Percentiles rank a stretch among this genome's conserved stretches.
Evolutionary conservation across 83 land plant species (phyloP).

Genomic region (Thuja plicata): DNA sequence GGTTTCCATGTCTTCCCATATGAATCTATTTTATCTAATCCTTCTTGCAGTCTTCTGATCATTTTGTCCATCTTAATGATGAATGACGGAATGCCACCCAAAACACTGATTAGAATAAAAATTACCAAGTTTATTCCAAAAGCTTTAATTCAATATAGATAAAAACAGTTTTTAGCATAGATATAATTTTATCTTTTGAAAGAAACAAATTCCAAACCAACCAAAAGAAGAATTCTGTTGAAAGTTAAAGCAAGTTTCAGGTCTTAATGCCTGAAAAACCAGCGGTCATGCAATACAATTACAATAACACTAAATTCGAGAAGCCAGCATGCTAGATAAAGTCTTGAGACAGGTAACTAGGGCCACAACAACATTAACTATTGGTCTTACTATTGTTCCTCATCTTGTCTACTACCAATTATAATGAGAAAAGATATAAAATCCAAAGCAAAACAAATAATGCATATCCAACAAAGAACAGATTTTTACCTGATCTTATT

Average conservation of each 20-base stretch:
- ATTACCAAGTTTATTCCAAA: neutral
- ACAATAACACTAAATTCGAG: neutral
- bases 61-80: too few relatives aligned
- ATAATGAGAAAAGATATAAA: neutral
- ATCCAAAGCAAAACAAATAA: neutral
- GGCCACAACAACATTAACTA: neutral
- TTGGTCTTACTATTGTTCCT: neutral
- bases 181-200: neutral
- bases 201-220: neutral
- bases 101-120: too few relatives aligned
- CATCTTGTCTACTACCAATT: neutral
- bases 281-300: neutral
- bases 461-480: neutral
- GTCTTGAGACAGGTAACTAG: neutral
- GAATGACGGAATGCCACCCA: too few relatives aligned
- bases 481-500: constrained; percentile 61
- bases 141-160: neutral
- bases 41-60: too few relatives aligned
- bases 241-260: neutral
- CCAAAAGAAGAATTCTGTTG: neutral
- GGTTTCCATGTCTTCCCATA: too few relatives aligned
- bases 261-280: neutral
- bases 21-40: too few relatives aligned
- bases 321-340: neutral
- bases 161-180: neutral